Evolutionary conservation across 2,329 filamentous ascomycete species (phyloP), one percentile per base, ranked within the genome.

Genomic region (Amphichorda felina): DNA sequence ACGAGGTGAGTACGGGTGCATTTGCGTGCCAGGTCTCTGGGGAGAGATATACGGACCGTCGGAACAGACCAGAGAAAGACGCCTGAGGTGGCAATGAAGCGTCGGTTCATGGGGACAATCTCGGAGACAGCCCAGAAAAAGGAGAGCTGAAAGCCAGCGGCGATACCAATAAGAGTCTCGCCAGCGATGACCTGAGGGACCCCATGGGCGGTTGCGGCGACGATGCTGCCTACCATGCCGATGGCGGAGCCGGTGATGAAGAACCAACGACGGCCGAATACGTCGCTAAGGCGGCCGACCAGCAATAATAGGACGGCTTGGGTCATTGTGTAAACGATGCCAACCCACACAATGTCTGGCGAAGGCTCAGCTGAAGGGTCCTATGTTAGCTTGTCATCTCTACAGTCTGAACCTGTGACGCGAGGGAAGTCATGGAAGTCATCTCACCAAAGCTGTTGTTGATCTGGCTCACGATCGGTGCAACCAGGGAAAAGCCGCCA

Each of bases 71-170:
- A 32, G 30, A 32, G 4, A 13, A 6, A 32, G 30, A 32, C 16
- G 30, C 5, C 8, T 7, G 8, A 8, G 30, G 6, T 34, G 13
- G 15, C 17, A 15, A 22, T 14, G 24, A 59, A 50, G 14, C 58
- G 48, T 38, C 54, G 56, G 22, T 48, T 49, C 38, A 51, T 57
- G 8, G 57, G 57, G 19, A 61, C 52, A 19, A 57, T 54, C 42
- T 60, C 59, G 43, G 56, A 41, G 9, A 49, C 45, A 10, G 42
- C 45, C 18, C 42, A 57, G 42, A 57, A 61, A 8, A 51, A 47
- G n/a, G 58, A 56, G 34, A 63, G 60, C 15, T 62, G 44, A 8
- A 50, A 55, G n/a, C 57, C 56, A n/a, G 51, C 53, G 5, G 48
- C 54, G 35, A 63, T 60, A 55, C 14, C 22, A 24, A 29, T 33